Percentiles rank a stretch among this genome's conserved stretches.
Conservation (phyloP, 768 basidiomycete species). For the Suillus placidus region DNA sequence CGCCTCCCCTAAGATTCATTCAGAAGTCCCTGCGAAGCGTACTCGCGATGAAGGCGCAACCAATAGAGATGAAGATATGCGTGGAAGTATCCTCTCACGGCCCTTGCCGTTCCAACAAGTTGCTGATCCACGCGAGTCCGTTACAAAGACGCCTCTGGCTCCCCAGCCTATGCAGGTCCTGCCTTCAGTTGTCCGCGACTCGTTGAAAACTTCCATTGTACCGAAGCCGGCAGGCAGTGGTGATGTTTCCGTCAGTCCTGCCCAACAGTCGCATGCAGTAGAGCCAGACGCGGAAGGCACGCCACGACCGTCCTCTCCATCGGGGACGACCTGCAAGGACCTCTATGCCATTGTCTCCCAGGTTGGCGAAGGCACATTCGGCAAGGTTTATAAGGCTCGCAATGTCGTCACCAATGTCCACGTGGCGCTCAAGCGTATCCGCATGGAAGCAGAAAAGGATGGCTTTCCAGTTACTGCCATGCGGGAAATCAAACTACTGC, state of each 20-base stretch:
- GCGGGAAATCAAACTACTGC: slow-evolving; percentile 97
- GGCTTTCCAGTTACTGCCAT: slow-evolving; percentile 99
- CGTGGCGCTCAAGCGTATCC: slow-evolving; percentile 94
- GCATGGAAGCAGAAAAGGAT: slow-evolving; percentile 97
- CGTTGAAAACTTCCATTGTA: slow-evolving; percentile 22
- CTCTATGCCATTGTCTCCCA: slow-evolving; percentile 88
- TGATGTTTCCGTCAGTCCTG: slow-evolving; percentile 24
- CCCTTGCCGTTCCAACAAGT: slow-evolving; percentile 7
- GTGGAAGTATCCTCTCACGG: not conserved
- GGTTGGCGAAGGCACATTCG: slow-evolving; percentile 98
- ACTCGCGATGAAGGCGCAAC: slow-evolving; percentile 22
- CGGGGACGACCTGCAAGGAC: slow-evolving; percentile 44
- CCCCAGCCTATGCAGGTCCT: slow-evolving; percentile 11
- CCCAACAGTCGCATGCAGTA: slow-evolving; percentile 20
- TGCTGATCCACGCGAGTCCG: slow-evolving; percentile 11
- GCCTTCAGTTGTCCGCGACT: slow-evolving; percentile 22
- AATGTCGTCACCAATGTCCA: slow-evolving; percentile 74
- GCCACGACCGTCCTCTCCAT: slow-evolving; percentile 34
- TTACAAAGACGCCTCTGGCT: slow-evolving; percentile 17
- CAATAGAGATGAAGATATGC: slow-evolving; percentile 26
- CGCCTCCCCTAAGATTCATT: slow-evolving; percentile 13
- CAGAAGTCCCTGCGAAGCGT: slow-evolving; percentile 32
- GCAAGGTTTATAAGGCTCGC: slow-evolving; percentile 95
- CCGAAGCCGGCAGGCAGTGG: slow-evolving; percentile 28
- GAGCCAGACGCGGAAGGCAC: slow-evolving; percentile 28